Conservation (phyloP, 2,329 filamentous ascomycete genomes). For the Alternaria infectoria region DNA sequence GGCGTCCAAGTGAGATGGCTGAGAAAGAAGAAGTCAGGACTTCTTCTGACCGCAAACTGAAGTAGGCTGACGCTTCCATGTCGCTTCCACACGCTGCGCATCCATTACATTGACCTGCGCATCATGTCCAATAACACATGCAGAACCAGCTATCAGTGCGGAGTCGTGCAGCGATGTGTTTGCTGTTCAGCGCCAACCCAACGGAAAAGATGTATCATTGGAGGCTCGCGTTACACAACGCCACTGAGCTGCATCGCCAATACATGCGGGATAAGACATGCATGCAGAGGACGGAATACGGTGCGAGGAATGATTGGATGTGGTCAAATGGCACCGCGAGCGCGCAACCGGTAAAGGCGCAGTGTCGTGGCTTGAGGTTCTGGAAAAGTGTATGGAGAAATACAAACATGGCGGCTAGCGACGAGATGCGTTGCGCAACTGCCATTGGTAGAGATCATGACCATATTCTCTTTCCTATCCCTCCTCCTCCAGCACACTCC, state of each 20-base stretch:
- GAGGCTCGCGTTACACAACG: background rate
- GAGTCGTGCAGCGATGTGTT: background rate
- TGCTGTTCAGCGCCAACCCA: background rate
- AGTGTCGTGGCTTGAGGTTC: background rate
- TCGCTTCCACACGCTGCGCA: background rate
- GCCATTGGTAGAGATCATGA: background rate
- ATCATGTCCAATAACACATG: background rate
- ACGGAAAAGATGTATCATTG: background rate
- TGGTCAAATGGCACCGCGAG: accelerated
- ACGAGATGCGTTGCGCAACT: background rate
- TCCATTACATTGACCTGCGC: background rate
- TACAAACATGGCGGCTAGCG: background rate
- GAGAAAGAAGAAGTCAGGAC: background rate
- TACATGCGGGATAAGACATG: background rate
- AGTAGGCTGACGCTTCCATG: background rate
- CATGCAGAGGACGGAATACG: background rate
- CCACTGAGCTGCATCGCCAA: background rate
- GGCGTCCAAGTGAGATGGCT: background rate
- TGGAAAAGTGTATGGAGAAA: background rate
- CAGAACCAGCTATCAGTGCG: background rate
- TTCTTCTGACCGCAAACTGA: background rate
- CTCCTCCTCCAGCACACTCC: background rate
- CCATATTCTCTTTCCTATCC: background rate
- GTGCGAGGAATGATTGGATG: background rate
- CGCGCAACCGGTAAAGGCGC: background rate